Conservation (phyloP, 2,329 filamentous ascomycete species). For the Sodiomyces alkalinus region DNA sequence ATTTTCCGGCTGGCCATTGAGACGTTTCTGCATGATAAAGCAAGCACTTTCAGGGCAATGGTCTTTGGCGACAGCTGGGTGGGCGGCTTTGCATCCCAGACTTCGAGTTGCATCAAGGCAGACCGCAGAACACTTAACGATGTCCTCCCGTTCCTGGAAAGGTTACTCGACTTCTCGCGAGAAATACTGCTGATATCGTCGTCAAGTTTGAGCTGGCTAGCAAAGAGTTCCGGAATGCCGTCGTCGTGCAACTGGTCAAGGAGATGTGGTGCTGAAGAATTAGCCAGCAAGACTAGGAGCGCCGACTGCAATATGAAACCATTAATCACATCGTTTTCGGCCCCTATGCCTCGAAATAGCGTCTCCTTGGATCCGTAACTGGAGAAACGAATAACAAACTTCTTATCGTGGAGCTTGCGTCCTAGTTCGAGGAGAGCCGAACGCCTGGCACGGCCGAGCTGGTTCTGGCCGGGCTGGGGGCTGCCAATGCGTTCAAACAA, state of each 20-base stretch:
- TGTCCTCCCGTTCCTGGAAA: conserved; percentile 49
- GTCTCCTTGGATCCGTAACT: conserved; percentile 57
- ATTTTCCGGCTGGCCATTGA: conserved; percentile 3
- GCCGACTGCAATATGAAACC: conserved; percentile 50
- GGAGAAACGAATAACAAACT: conserved; percentile 54
- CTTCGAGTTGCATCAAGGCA: conserved; percentile 31
- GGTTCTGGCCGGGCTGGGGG: conserved; percentile 27
- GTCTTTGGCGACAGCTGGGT: conserved; percentile 43
- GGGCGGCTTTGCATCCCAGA: conserved; percentile 44
- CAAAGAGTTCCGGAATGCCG: conserved; percentile 38
- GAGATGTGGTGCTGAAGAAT: conserved; percentile 43
- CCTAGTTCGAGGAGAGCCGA: conserved; percentile 45
- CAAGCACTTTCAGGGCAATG: conserved; percentile 45
- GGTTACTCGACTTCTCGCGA: conserved; percentile 49
- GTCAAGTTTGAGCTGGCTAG: conserved; percentile 33
- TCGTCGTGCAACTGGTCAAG: conserved; percentile 40
- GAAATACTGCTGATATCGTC: conserved; percentile 45
- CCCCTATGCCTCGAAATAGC: conserved; percentile 46
- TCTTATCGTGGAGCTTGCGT: conserved; percentile 43
- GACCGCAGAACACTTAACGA: conserved; percentile 39
- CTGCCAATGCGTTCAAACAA: conserved; percentile 43
- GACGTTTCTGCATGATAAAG: conserved; percentile 4
- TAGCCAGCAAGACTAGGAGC: conserved; percentile 46
- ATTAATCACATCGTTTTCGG: conserved; percentile 43
- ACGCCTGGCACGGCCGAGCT: conserved; percentile 33